Evolutionary conservation across 1,284 basidiomycete species (phyloP).

Genomic region (Apiotrichum veenhuisii): DNA sequence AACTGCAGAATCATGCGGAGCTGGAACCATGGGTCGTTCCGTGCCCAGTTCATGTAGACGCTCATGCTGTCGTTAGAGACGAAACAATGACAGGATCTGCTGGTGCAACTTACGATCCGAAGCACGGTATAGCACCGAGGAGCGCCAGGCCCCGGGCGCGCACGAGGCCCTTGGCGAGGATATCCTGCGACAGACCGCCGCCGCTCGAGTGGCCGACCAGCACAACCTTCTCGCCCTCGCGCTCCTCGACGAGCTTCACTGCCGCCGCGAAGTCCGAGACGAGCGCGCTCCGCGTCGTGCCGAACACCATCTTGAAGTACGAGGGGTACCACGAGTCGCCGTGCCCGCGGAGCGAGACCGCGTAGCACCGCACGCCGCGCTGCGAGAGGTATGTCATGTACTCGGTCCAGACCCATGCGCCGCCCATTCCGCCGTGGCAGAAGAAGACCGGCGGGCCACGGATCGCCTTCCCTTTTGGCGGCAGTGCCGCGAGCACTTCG

Average conservation of each 20-base stretch:
- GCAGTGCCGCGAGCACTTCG: constrained; percentile 6
- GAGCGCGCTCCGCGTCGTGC: constrained; percentile 3
- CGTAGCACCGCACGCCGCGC: constrained; percentile 8
- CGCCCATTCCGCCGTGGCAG: constrained; percentile 15
- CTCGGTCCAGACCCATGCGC: constrained; percentile 14
- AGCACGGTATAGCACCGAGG: constrained; percentile 7
- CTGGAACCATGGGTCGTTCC: constrained; percentile 10
- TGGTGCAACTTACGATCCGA: constrained; percentile 6
- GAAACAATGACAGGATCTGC: too few relatives aligned
- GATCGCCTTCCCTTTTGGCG: not conserved
- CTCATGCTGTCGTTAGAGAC: constrained; percentile 7
- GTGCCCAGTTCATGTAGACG: constrained; percentile 12
- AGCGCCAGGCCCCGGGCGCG: constrained; percentile 3
- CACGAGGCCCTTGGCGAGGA: constrained; percentile 2
- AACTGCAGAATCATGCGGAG: constrained; percentile 8
- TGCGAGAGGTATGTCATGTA: constrained; percentile 10
- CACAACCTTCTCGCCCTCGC: not conserved
- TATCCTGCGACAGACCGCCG: constrained; percentile 8
- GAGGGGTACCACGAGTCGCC: constrained; percentile 9
- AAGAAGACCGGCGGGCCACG: constrained; percentile 5
- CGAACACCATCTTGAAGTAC: constrained; percentile 11
- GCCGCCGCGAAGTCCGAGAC: constrained; percentile 7
- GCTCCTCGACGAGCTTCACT: not conserved
- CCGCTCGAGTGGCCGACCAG: constrained; percentile 13
- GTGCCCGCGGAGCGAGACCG: constrained; percentile 10